These are phyloP conservation scores for Aurantiochytrium sp. DNA, from an alignment of 108 stramenopile genomes.

Conservation along the genomic window DNA sequence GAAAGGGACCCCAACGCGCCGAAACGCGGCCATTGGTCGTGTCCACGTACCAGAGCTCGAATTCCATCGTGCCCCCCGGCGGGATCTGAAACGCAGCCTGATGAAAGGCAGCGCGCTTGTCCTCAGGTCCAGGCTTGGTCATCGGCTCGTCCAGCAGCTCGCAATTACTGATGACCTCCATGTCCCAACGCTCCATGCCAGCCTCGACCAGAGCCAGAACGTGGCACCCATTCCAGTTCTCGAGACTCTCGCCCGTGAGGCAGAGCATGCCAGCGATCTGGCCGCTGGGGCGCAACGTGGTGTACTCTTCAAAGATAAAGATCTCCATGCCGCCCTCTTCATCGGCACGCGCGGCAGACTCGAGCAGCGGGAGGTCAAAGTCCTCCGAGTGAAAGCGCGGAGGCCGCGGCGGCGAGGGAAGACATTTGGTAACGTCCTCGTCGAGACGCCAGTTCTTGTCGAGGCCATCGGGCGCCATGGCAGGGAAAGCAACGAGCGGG, in stretches of 20 bases:
- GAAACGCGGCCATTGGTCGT: background rate
- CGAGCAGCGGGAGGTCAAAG: background rate
- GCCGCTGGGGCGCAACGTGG: background rate
- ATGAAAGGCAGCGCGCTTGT: background rate
- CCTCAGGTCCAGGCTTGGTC: background rate
- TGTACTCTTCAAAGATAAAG: background rate
- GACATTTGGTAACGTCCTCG: background rate
- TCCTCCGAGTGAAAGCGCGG: background rate
- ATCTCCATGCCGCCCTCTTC: background rate
- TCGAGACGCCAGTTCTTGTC: background rate
- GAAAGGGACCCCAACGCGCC: background rate
- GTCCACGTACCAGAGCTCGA: background rate
- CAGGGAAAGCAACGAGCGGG: background rate
- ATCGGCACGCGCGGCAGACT: background rate
- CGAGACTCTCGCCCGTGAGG: background rate
- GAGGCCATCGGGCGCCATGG: background rate
- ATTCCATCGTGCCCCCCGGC: background rate
- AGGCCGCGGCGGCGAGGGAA: background rate
- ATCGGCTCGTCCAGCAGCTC: slow-evolving; percentile 7
- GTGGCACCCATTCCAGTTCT: background rate
- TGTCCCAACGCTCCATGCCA: background rate
- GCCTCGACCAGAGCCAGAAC: background rate
- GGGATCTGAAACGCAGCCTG: background rate
- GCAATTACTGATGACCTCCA: background rate
- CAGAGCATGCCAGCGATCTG: background rate